Conservation (phyloP, 164 flowering plant species). For the Piper betle region DNA sequence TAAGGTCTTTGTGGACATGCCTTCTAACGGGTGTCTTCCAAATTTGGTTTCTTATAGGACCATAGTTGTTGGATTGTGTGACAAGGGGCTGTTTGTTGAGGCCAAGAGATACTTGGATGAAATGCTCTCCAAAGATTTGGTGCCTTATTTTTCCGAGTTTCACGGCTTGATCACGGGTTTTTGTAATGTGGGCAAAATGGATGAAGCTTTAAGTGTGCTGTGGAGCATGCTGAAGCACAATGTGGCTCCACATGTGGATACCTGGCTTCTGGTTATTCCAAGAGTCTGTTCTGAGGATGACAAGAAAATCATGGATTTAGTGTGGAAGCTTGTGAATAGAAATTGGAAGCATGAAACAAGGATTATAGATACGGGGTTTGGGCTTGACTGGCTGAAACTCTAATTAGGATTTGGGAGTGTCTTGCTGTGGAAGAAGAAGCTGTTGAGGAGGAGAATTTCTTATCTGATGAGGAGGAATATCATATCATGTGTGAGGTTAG, state of each 20-base stretch:
- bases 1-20: conserved; percentile 75
- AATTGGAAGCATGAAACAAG: conserved; percentile 31
- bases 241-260: conserved; percentile 47
- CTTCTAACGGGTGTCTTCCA: conserved; percentile 60
- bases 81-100: conserved; percentile 57
- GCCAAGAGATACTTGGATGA: conserved; percentile 43
- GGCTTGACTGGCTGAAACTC: not conserved
- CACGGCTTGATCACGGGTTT: conserved; percentile 55
- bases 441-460: not conserved
- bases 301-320: conserved; percentile 9
- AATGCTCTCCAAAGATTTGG: conserved; percentile 58
- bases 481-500: too few species aligned
- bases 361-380: conserved; percentile 41
- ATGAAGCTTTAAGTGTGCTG: conserved; percentile 57
- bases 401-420: not conserved
- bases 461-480: too few species aligned
- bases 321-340: conserved; percentile 26
- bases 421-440: too few species aligned
- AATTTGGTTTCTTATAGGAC: conserved; percentile 75
- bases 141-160: conserved; percentile 60
- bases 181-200: conserved; percentile 51
- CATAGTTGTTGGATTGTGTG: conserved; percentile 63
- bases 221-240: conserved; percentile 34
- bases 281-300: conserved; percentile 39
- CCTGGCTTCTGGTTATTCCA: conserved; percentile 47